Evolutionary conservation across 1,139 yeast species (phyloP), one percentile per base, ranked within the genome.

Genomic region (Blastobotrys ciferrii): DNA sequence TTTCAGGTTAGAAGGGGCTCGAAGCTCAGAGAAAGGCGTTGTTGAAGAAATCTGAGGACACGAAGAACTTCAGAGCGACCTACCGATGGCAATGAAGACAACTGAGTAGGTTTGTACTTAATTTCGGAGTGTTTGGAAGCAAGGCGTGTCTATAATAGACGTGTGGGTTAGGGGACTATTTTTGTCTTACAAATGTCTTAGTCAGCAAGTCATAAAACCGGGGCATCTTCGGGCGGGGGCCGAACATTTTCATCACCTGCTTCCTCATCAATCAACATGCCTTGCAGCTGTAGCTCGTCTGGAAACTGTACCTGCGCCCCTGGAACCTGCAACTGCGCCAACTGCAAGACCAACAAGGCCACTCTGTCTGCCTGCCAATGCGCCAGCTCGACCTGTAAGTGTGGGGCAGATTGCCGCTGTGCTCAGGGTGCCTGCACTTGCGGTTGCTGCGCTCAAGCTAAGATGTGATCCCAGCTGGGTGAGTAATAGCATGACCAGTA

Each of bases 241-340:
- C 13, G 13, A 5, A 7, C 14, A 6, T 11, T 4, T 7, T n/a
- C 5, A 31, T 31, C 14, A 13, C 13, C 14, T 13, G n/a, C n/a
- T n/a, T 31, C 9, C 30, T 25, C 6, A 25, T 25, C 13, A 32
- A 32, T 15, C 18, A 33, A 5, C 12, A 33, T 33, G 38, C 38
- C 38, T 11, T 33, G 38, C 38, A 13, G 76, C 88, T n/a, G 72
- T 83, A 51, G 98, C 98, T 0, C 57, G 88, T 1, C 74, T 87
- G 45, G 99, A 92, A 66, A 79, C 92, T 31, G 73, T 80, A 60
- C 94, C 91, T 67, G 78, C 96, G 2, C 73, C 81, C 2, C 66
- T 80, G 1, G 98, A 75, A 1, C 73, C 83, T 47, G 98, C 92
- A 28, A 81, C 84, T 56, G 84, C 98, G 4, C 96, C 97, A 1